Base-by-base conservation (phyloP, 108 stramenopile species). In the Mediolabrus comicus region DNA sequence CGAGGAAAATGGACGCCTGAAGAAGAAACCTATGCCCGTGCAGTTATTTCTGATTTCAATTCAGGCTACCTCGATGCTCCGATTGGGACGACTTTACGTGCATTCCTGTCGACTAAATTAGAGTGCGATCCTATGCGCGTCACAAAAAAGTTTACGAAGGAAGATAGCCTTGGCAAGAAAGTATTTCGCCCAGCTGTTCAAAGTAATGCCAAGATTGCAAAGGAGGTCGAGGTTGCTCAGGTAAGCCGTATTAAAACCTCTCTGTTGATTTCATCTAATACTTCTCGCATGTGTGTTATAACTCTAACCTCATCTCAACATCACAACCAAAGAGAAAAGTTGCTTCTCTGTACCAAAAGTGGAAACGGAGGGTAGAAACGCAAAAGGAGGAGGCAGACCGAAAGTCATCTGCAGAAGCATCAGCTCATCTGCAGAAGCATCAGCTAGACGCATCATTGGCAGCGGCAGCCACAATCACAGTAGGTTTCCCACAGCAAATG, bases 121-220 rank as follows among this genome's bases (percentile, higher is more conserved):
- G 83, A 96, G 63, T 99, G 99, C 59, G 97, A 97, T 81, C 98
- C 99, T 12, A 99, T 99, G 99, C 82, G 99, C n/a, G 98, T 99
- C 56, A 98, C 99, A 19, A 99, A 99, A 80, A 99, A 99, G 79
- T 99, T 98, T 74, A 97, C 96, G 16, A 97, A 97, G 7, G 91
- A 95, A 59, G 75, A 85, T 26, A 95, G 95, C 69, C 87, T 99
- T 33, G 98, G 98, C 24, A 99, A 98, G 81, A 72, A 67, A 76
- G 87, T 57, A 9, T 95, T 92, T 70, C 91, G 89, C 75, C 90
- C 94, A 13, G 84, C 79, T 24, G 81, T 74, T n/a, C 72, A 84
- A 57, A 78, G 68, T 26, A 65, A 64, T 49, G 62, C 83, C n/a
- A 77, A 67, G 29, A 80, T 87, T 71, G 64, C 78, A 3, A 76